A percentile compares a stretch with the other conserved stretches of the same genome.
Conservation (phyloP, 2,329 filamentous ascomycete species). For the Alternaria solani region DNA sequence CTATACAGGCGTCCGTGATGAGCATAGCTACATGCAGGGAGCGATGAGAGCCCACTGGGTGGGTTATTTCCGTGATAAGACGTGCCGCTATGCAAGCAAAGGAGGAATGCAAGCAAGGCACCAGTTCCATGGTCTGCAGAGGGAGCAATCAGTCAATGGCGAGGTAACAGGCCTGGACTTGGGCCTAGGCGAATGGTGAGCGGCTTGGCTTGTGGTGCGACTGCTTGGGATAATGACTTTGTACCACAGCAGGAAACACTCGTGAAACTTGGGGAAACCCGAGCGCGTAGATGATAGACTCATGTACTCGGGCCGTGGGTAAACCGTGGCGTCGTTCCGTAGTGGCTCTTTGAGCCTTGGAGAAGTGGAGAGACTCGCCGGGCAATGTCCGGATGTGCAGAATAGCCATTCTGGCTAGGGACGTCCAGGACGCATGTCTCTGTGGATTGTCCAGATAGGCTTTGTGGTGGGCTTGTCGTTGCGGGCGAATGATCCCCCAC, state of each 20-base stretch:
- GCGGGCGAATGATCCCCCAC: not conserved
- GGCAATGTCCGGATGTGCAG: not conserved
- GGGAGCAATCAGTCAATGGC: conserved; percentile 5
- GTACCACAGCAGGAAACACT: conserved; percentile 16
- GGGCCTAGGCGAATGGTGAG: not conserved
- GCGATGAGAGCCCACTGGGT: conserved; percentile 5
- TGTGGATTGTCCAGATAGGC: conserved; percentile 3
- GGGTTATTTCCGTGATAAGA: conserved; percentile 4
- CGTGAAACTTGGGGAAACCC: conserved; percentile 11
- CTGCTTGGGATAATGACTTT: conserved; percentile 8
- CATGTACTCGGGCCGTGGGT: conserved; percentile 8
- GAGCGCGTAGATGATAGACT: not conserved
- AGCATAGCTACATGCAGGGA: conserved; percentile 8
- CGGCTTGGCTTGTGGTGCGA: conserved; percentile 7
- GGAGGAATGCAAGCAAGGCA: conserved; percentile 1
- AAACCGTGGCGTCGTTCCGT: conserved; percentile 1
- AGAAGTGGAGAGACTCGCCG: conserved; percentile 1
- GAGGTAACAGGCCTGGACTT: not conserved
- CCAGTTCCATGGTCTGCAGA: not conserved
- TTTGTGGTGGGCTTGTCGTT: not conserved
- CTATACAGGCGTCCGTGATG: conserved; percentile 8
- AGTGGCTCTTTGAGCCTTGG: not conserved
- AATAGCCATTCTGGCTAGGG: not conserved
- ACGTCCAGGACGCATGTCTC: not conserved
- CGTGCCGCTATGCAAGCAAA: conserved; percentile 4